Conservation (phyloP, 176 grass and related monocot species). For the Eragrostis nindensis region DNA sequence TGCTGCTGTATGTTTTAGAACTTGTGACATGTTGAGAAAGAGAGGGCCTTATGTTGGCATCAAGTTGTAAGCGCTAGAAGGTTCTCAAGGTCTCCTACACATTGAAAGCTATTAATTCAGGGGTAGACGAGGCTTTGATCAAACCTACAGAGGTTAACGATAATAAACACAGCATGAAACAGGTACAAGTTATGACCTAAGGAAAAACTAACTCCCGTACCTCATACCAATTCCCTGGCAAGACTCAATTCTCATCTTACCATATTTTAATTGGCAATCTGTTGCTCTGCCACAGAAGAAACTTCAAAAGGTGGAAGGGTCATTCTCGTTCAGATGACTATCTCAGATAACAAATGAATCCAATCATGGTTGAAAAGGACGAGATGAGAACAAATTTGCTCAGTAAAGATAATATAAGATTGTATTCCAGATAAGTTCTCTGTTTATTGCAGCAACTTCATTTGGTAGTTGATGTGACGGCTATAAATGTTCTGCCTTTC, state of each 20-base stretch:
- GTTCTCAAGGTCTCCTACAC: slow-evolving; percentile 27
- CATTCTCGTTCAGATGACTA: not conserved
- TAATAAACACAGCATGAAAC: not conserved
- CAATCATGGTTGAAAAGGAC: not conserved
- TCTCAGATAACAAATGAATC: not conserved
- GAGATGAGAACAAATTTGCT: not conserved
- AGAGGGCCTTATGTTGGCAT: not conserved
- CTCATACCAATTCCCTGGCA: not conserved
- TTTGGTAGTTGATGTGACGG: slow-evolving; percentile 27
- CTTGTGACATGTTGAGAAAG: slow-evolving; percentile 25
- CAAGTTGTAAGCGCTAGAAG: slow-evolving; percentile 36
- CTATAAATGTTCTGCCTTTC: slow-evolving; percentile 27
- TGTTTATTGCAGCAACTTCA: not conserved
- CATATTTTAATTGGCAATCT: not conserved
- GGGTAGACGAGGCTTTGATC: slow-evolving; percentile 14
- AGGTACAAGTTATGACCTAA: not conserved
- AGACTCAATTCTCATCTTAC: too few relatives aligned
- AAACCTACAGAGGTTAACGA: slow-evolving; percentile 6
- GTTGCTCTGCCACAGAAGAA: slow-evolving; percentile 10
- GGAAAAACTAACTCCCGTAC: slow-evolving; percentile 7
- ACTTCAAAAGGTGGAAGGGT: not conserved
- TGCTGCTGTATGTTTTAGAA: not conserved
- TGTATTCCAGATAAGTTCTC: not conserved
- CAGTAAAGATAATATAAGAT: not conserved
- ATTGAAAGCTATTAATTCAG: slow-evolving; percentile 23